phyloP scores from a whole-genome alignment of 2,329 filamentous ascomycete genomes.

The Diaporthe velutina region DNA sequence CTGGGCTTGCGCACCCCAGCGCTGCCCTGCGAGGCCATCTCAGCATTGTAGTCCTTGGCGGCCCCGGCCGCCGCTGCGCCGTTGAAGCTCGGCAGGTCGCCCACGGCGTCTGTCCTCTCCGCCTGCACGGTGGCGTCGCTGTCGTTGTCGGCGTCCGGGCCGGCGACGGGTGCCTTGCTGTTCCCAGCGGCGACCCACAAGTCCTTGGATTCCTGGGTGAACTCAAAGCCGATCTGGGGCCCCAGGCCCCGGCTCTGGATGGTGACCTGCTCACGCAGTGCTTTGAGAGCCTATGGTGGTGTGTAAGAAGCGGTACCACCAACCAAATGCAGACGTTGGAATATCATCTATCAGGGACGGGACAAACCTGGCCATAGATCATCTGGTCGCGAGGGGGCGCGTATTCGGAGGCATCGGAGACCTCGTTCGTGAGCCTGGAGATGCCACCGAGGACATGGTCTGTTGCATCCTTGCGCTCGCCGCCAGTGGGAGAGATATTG shows the following conservation, averaged over 20 bases:
- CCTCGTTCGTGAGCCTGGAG: conserved; percentile 83
- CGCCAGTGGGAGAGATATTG: conserved; percentile 72
- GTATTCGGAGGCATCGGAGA: conserved; percentile 85
- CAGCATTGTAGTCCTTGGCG: conserved; percentile 68
- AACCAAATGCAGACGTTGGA: not conserved
- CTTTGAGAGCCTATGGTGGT: conserved; percentile 77
- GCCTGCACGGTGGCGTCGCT: conserved; percentile 20
- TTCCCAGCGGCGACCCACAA: conserved; percentile 39
- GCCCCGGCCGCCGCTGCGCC: not conserved
- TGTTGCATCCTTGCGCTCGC: conserved; percentile 83
- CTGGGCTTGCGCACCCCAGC: conserved; percentile 68
- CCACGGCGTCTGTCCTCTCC: conserved; percentile 50
- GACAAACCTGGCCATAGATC: conserved; percentile 80
- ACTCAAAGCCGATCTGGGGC: conserved; percentile 84
- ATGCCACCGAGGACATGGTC: conserved; percentile 86
- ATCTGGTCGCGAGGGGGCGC: conserved; percentile 92
- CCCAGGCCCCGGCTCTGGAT: conserved; percentile 75
- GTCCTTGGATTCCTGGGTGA: conserved; percentile 63
- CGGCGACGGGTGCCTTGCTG: conserved; percentile 26
- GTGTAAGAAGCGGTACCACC: conserved; percentile 1
- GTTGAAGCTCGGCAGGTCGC: conserved; percentile 52
- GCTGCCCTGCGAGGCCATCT: conserved; percentile 58
- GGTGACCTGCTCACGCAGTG: conserved; percentile 82
- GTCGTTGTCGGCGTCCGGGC: conserved; percentile 39
- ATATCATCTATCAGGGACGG: not conserved